Evolutionary conservation across 2,329 filamentous ascomycete genomes (phyloP).

Genomic region (Botrytis galanthina): DNA sequence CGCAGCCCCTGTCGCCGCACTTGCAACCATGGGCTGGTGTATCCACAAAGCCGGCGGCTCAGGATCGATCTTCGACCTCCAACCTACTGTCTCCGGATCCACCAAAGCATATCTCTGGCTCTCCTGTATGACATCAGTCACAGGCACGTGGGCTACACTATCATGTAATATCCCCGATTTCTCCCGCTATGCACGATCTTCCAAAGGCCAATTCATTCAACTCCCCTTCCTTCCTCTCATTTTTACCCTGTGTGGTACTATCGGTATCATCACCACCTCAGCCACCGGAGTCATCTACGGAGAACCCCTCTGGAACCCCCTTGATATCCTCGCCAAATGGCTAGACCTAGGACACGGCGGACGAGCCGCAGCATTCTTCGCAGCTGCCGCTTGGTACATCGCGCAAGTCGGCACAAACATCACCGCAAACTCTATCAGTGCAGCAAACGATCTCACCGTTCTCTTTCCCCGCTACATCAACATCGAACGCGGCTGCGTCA

Average conservation of each 20-base stretch:
- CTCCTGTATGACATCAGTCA: constrained; percentile 36
- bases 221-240: constrained; percentile 34
- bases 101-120: constrained; percentile 36
- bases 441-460: constrained; percentile 56
- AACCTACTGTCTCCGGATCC: constrained; percentile 32
- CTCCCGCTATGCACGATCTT: constrained; percentile 36
- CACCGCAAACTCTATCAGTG: constrained; percentile 54
- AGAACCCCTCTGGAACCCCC: constrained; percentile 50
- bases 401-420: constrained; percentile 57
- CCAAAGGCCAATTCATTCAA: constrained; percentile 43
- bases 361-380: constrained; percentile 48
- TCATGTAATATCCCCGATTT: constrained; percentile 41
- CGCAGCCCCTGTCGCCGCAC: constrained; percentile 55
- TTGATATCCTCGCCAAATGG: constrained; percentile 48
- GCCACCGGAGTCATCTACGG: constrained; percentile 54
- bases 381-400: constrained; percentile 52
- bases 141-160: constrained; percentile 37
- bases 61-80: constrained; percentile 32
- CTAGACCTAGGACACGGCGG: constrained; percentile 45
- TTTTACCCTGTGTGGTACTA: constrained; percentile 39
- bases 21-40: constrained; percentile 63
- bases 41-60: constrained; percentile 54
- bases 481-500: constrained; percentile 54
- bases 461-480: constrained; percentile 54
- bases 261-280: constrained; percentile 58